Conservation (phyloP, 2,329 filamentous ascomycete genomes). For the Colletotrichum sidae region DNA sequence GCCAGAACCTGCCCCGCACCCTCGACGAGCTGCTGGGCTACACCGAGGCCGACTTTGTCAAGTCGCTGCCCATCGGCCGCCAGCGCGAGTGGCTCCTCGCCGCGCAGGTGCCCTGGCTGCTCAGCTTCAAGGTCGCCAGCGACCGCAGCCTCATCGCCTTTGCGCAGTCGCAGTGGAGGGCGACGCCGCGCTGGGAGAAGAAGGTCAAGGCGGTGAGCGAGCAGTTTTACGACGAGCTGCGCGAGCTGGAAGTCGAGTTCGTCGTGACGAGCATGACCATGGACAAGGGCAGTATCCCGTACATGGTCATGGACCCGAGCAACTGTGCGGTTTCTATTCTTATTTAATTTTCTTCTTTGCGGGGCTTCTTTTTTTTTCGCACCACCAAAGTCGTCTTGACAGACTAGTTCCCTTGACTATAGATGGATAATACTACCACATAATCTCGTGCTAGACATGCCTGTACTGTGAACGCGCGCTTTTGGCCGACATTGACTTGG, state of each 20-base stretch:
- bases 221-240: slow-evolving; percentile 44
- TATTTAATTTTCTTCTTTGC: slow-evolving; percentile 6
- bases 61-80: slow-evolving; percentile 55
- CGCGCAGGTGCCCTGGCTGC: slow-evolving; percentile 57
- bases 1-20: slow-evolving; percentile 45
- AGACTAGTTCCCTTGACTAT: neutral
- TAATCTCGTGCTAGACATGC: no score
- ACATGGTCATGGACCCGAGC: slow-evolving; percentile 52
- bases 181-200: slow-evolving; percentile 42
- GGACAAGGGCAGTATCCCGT: slow-evolving; percentile 49
- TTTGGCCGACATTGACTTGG: no score
- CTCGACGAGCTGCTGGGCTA: slow-evolving; percentile 46
- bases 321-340: slow-evolving; percentile 51
- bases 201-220: slow-evolving; percentile 42
- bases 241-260: slow-evolving; percentile 44
- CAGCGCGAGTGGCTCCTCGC: slow-evolving; percentile 58
- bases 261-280: slow-evolving; percentile 46
- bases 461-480: no score
- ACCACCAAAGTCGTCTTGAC: neutral
- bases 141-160: slow-evolving; percentile 55
- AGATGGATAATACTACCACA: no score
- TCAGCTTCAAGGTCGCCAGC: slow-evolving; percentile 55
- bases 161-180: slow-evolving; percentile 50
- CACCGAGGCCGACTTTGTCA: slow-evolving; percentile 48
- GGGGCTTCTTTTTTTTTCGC: neutral